phyloP scores from a whole-genome alignment of 2,329 filamentous ascomycete genomes.

The Claviceps sp. region DNA sequence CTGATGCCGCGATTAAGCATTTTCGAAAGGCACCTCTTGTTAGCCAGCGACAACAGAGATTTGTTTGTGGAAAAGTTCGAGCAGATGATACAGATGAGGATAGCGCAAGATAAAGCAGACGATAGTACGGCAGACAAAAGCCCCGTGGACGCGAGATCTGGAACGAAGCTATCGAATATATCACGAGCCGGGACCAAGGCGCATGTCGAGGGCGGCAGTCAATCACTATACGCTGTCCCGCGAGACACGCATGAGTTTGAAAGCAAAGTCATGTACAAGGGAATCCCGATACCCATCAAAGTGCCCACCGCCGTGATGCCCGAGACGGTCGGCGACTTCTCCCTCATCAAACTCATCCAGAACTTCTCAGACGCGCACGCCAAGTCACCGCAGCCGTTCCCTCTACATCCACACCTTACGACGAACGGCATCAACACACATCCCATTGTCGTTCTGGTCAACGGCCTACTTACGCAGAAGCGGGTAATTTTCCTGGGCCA shows the following conservation, averaged over 20 bases:
- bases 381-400: slow-evolving; percentile 73
- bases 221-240: slow-evolving; percentile 60
- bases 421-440: slow-evolving; percentile 84
- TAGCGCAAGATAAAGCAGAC: slow-evolving; percentile 49
- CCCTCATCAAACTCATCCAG: slow-evolving; percentile 90
- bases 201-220: slow-evolving; percentile 39
- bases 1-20: slow-evolving; percentile 76
- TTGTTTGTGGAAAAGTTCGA: slow-evolving; percentile 97
- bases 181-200: slow-evolving; percentile 50
- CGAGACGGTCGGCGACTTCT: slow-evolving; percentile 96
- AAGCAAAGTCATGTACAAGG: slow-evolving; percentile 88
- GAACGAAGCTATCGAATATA: slow-evolving; percentile 33
- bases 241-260: slow-evolving; percentile 97
- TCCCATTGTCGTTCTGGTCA: slow-evolving; percentile 87
- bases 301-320: slow-evolving; percentile 86
- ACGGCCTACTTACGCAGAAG: slow-evolving; percentile 91
- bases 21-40: slow-evolving; percentile 74
- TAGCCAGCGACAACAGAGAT: slow-evolving; percentile 86
- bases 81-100: slow-evolving; percentile 75
- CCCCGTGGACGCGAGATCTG: slow-evolving; percentile 33
- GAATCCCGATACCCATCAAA: slow-evolving; percentile 92
- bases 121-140: slow-evolving; percentile 25
- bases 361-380: slow-evolving; percentile 77
- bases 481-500: slow-evolving; percentile 91
- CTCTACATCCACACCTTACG: slow-evolving; percentile 80